A percentile compares a stretch with the other conserved stretches of the same genome.
phyloP scores from a whole-genome alignment of 805 yeast genomes.

The Starmerella geochares region DNA sequence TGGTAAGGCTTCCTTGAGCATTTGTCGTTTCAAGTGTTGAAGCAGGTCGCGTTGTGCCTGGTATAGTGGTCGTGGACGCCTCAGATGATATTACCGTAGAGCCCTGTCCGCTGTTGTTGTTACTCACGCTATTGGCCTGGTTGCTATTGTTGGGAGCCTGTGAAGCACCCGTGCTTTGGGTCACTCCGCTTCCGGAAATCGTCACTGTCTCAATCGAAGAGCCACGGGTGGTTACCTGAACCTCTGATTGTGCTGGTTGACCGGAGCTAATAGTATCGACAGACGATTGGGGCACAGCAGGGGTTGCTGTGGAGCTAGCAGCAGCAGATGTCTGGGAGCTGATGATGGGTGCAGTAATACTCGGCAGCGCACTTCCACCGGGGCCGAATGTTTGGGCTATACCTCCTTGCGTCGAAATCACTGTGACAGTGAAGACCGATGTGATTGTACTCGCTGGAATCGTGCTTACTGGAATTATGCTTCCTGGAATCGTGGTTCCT shows the following conservation, averaged over 20 bases:
- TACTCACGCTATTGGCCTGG: no score
- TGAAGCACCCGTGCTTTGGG: background rate
- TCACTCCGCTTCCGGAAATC: background rate
- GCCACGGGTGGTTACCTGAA: background rate
- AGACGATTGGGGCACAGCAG: conserved; percentile 1
- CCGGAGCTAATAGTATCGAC: background rate
- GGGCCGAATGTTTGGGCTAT: background rate
- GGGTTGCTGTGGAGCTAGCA: background rate
- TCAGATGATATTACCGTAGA: background rate
- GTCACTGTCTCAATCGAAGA: background rate
- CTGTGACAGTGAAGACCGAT: conserved; percentile 9
- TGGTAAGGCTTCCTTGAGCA: background rate
- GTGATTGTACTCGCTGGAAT: conserved; percentile 4
- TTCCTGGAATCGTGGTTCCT: conserved; percentile 10
- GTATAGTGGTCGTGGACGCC: conserved; percentile 6
- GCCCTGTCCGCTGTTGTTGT: no score
- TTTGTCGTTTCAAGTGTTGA: conserved; percentile 12
- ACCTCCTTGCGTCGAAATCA: conserved; percentile 2
- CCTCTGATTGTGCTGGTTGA: background rate
- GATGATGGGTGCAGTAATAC: background rate
- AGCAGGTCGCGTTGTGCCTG: conserved; percentile 19
- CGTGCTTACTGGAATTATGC: conserved; percentile 5
- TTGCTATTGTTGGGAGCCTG: background rate
- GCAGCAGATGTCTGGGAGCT: background rate
- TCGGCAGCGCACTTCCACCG: background rate